Evolutionary conservation across 805 yeast species (phyloP), one percentile per base, ranked within the genome.

Genomic region (Myxozyma udenii): DNA sequence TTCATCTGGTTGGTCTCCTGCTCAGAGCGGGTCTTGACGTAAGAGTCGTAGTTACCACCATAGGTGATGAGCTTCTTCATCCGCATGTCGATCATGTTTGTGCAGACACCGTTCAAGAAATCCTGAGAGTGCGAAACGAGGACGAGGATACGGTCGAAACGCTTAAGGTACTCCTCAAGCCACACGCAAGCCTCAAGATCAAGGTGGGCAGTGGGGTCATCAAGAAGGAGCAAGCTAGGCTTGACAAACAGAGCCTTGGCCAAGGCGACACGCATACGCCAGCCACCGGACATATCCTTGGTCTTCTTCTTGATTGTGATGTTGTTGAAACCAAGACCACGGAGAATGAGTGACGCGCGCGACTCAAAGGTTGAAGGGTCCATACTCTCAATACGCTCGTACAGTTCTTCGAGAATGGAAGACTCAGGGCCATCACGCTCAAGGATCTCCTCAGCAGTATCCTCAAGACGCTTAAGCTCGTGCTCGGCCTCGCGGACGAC

Each of bases 231-330:
- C 64, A 93, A 75, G 46, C 98, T 90, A 68, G 98, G 98, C 78
- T 93, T 91, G 62, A 93, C 98, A 77, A 93, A 93, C 64, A 93
- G 78, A 26, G 98, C 98, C 74, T 93, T 93, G 55, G 96, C 96
- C 58, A 93, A 78, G 41, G 98, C 98, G 57, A 93, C 98, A 76
- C 98, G 88, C 98, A 93, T 93, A 78, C 89, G 89, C 98, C 98
- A 93, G 71, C 98, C 98, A 81, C 98, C 98, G 68, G 97, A 88
- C 98, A 93, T 93, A 69, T 93, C 98, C 74, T 88, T 90, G 66
- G 98, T 93, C 74, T 84, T 85, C 80, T 93, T 93, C 69, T 79
- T 78, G 67, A 93, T 91, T 51, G 98, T 91, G 61, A 74, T 73
- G 51, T 85, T 67, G 73, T 86, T 87, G 83, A 93, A 93, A 66